Evolutionary conservation across 2,329 filamentous ascomycete species (phyloP).

Genomic region (Pseudofabraea citricarpa): DNA sequence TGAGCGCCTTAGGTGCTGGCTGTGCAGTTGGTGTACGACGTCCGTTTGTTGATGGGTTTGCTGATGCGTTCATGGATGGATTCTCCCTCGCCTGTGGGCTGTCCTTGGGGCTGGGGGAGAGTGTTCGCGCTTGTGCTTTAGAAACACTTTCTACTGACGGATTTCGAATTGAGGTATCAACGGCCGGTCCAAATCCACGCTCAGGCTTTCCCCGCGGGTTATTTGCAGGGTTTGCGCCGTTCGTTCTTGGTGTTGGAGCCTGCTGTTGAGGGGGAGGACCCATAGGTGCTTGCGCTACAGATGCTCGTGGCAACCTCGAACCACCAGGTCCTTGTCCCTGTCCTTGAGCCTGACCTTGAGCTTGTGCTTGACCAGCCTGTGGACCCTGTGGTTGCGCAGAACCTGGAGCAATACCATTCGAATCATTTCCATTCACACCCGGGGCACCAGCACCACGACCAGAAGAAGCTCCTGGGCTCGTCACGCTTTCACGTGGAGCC

Average conservation of each 20-base stretch:
- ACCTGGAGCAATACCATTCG: conserved; percentile 24
- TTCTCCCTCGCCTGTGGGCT: conserved; percentile 41
- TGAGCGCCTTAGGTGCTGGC: conserved; percentile 30
- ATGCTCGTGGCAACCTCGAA: conserved; percentile 56
- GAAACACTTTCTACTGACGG: conserved; percentile 41
- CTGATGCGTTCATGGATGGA: conserved; percentile 32
- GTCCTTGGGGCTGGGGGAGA: conserved; percentile 30
- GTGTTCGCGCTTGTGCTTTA: conserved; percentile 30
- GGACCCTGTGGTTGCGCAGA: conserved; percentile 25
- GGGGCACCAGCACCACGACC: conserved; percentile 25
- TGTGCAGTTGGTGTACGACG: conserved; percentile 57
- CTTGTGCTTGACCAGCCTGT: conserved; percentile 28
- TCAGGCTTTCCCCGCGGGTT: conserved; percentile 22
- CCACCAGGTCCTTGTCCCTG: conserved; percentile 34
- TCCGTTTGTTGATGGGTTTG: too few species aligned
- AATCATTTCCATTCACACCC: conserved; percentile 33
- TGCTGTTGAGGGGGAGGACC: conserved; percentile 63
- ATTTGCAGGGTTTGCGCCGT: conserved; percentile 12
- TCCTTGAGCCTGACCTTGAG: conserved; percentile 47
- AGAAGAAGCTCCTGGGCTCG: conserved; percentile 31
- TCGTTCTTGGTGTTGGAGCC: conserved; percentile 45
- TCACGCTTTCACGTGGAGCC: conserved; percentile 35
- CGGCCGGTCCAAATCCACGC: conserved; percentile 21
- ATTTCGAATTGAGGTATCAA: conserved; percentile 30
- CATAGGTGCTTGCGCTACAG: conserved; percentile 52